Evolutionary conservation across 1,284 basidiomycete genomes (phyloP), one percentile per base, ranked within the genome.

Genomic region (Sanghuangporus sanghuang): DNA sequence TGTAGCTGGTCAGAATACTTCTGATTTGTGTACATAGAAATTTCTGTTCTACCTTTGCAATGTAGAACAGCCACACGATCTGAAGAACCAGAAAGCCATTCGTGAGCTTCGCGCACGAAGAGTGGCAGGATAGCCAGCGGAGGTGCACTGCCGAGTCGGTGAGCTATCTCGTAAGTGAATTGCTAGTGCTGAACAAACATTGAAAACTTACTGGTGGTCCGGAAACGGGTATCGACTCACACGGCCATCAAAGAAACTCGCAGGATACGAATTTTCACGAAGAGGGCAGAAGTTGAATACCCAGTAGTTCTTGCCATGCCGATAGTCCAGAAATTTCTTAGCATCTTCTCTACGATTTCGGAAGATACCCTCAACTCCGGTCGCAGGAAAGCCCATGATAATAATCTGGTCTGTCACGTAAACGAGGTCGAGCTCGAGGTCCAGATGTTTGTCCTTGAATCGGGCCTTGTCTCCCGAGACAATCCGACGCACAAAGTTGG

Each of bases 311-410:
- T 86, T 81, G 6, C 85, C 85, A 68, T 94, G 91, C 50, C 86
- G 80, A 58, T 85, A 77, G 52, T 90, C 85, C 23, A 96, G 80
- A 73, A 96, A 95, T 59, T 81, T 81, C 68, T 88, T 85, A 0
- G 90, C 91, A 69, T 95, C 90, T 35, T 88, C 84, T 55, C 90
- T 80, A 42, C 81, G 81, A 72, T 96, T 96, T 57, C 94, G 83
- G 71, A 96, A 96, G 44, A 92, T 73, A 0, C 89, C 84, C 69
- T 93, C 91, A 1, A 95, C 71, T 2, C 93, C 94, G 0, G 81
- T 77, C 0, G 94, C 92, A 0, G 94, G 94, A 72, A 90, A 95
- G n/a, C 93, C 89, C 89, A 90, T 94, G 68, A 95, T 90, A 66
- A 95, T 89, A 67, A 96, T 79, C 40, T 85, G 78, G 69, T 89